These are phyloP conservation scores for Pestalotiopsis sp. DNA, from an alignment of 2,329 filamentous ascomycete species.

Conservation along the genomic window DNA sequence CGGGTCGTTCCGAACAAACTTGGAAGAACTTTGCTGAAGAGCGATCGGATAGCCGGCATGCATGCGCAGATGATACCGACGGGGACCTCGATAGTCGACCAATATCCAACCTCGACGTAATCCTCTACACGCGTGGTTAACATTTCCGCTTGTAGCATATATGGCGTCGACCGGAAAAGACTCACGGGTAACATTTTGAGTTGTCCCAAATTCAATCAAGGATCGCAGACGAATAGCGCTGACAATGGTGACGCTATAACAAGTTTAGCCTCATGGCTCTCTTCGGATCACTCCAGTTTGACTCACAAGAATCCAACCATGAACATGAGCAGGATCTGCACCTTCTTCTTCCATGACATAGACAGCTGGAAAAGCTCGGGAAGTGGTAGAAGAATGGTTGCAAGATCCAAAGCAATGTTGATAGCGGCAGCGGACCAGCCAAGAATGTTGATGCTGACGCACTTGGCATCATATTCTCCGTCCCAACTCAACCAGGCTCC, in stretches of 20 bases:
- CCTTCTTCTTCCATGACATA: conserved; percentile 32
- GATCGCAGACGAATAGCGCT: conserved; percentile 31
- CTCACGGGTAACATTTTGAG: conserved; percentile 29
- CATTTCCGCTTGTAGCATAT: not conserved
- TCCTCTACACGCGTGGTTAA: conserved; percentile 25
- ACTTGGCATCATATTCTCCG: conserved; percentile 31
- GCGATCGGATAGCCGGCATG: conserved; percentile 34
- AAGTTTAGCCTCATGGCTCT: conserved; percentile 2
- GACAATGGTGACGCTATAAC: conserved; percentile 30
- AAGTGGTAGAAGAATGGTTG: conserved; percentile 33
- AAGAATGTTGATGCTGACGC: conserved; percentile 34
- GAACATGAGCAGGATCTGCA: conserved; percentile 38
- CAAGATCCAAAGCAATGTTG: conserved; percentile 34
- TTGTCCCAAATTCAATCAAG: conserved; percentile 28
- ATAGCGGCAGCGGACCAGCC: conserved; percentile 35
- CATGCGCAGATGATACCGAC: conserved; percentile 35
- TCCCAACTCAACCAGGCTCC: conserved; percentile 33
- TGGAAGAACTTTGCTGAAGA: conserved; percentile 30
- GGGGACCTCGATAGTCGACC: conserved; percentile 37
- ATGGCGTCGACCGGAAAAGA: not conserved
- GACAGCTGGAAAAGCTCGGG: conserved; percentile 30
- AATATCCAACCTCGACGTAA: conserved; percentile 32
- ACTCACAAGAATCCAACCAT: conserved; percentile 36
- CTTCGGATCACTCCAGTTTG: not conserved
- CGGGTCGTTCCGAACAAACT: conserved; percentile 29